Base-by-base conservation (phyloP, 441 rosid species). In the Jatropha multifida region DNA sequence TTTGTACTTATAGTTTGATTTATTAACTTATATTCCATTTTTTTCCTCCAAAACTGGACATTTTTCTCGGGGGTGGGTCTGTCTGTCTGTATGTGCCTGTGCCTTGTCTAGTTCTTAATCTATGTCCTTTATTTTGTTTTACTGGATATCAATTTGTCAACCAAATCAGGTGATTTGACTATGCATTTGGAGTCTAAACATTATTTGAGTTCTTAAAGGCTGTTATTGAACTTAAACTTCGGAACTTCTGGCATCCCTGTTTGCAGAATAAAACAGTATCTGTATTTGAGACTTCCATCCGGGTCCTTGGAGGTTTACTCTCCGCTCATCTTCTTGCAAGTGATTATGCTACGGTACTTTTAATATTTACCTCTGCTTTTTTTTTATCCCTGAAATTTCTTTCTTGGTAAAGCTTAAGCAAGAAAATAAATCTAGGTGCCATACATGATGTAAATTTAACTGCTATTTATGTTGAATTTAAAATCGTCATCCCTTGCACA, bases 241-340 rank as follows among this genome's bases (percentile, higher is more conserved):
- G 66, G 54, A 69, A 74, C 66, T 77, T 79, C 75, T 79, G 70
- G 14, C 77, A 40, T 78, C 59, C 10, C 42, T 65, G 18, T 77
- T 52, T 87, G 85, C 93, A 92, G 99, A 96, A 96, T 78, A 96
- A 96, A 84, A 96, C 99, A 55, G 99, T 94, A 10, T 96, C 99
- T 23, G 78, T 96, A 72, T 96, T 96, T 76, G 98, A 96, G 89
- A 96, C 98, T 71, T 79, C 88, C 65, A 96, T 96, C 76, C 86
- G 98, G 73, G 90, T 96, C 78, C 94, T 96, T 74, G 99, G 99
- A 74, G 99, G 99, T 75, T 85, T 96, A 79, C 90, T 96, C 15
- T 96, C 99, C 42, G 97, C 99, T 71, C 99, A 96, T 87, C 90
- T 94, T 78, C 89, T 94, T 80, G 97, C 99, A 72, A 96, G 96